Base-by-base conservation (phyloP, 257 asterid genomes). In the Oldenlandia corymbosa region DNA sequence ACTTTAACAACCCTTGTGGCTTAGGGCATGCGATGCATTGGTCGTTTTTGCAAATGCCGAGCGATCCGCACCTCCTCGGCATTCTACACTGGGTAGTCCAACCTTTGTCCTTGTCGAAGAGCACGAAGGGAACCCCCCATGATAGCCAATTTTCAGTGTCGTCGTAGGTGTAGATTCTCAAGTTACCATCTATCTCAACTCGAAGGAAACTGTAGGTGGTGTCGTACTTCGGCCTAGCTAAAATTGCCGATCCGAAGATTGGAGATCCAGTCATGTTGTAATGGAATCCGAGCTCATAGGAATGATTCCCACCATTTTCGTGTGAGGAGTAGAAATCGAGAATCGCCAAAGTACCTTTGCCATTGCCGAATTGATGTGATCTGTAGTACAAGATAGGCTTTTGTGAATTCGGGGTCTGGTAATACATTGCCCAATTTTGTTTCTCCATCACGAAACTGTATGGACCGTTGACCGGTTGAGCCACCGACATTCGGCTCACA, bases 11-110 rank as follows among this genome's bases (percentile, higher is more conserved):
- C 10, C 83, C 86, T 10, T 51, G 71, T 8, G 76, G 74, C 9
- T 36, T 68, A 0, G 87, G 85, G 50, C 84, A 76, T 5, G 81
- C 78, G 4, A 83, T 76, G 34, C 89, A 83, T 21, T 78, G 83
- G 49, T 68, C 53, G 10, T 53, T 76, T 4, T 76, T 77, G 51
- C 77, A 78, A 1, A 78, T 68, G 0, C 82, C 86, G 24, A 78
- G 61, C 0, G 70, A 68, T 18, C 82, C 88, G 48, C 88, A 83
- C 62, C 72, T 71, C 53, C 42, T 68, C 0, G 82, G 79, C 27
- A 73, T 30, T 50, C 58, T 31, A 69, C 72, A 73, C 13, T 66
- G 69, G n/a, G 61, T 63, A 21, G 62, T 67, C 14, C 46, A 10
- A 46, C 63, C 39, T 20, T 66, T 34, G 2, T 66, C 64, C 58